A percentile compares a stretch with the other conserved stretches of the same genome.
phyloP scores from a whole-genome alignment of 208 protist genomes.

The Crithidia fasciculata region DNA sequence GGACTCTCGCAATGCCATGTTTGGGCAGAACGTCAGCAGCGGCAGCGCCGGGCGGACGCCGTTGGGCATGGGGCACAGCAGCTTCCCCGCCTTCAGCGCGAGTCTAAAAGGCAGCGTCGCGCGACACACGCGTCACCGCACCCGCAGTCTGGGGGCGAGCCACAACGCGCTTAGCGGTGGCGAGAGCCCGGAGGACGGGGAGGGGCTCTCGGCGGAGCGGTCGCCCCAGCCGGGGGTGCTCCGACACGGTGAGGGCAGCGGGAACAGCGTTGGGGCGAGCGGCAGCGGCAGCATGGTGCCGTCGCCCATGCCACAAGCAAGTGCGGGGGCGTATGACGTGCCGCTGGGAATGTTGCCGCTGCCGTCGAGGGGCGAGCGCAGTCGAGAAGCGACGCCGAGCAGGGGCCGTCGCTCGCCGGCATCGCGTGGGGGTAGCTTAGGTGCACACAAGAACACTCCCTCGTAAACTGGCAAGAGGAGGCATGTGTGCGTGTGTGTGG shows the following conservation, averaged over 20 bases:
- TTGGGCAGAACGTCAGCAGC: not conserved
- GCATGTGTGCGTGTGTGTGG: not conserved
- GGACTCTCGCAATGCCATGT: not conserved
- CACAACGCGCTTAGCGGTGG: conserved; percentile 11
- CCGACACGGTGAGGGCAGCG: not conserved
- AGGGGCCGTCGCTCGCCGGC: conserved; percentile 6
- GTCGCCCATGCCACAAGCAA: conserved; percentile 4
- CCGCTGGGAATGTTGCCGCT: conserved; percentile 7
- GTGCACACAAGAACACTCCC: not conserved
- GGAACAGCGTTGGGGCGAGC: not conserved
- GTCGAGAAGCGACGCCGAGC: conserved; percentile 15
- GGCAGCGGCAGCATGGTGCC: not conserved
- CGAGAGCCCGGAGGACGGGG: conserved; percentile 26
- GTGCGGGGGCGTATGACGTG: not conserved
- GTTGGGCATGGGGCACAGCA: not conserved
- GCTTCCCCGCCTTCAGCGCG: conserved; percentile 16
- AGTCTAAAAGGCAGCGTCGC: not conserved
- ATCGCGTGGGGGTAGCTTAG: conserved; percentile 5
- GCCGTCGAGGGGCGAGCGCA: conserved; percentile 4
- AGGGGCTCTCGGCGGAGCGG: conserved; percentile 1
- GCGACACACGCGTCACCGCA: conserved; percentile 24
- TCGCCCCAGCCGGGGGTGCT: not conserved
- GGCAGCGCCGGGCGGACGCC: not conserved
- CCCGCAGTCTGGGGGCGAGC: conserved; percentile 23
- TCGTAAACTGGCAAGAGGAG: not conserved